Evolutionary conservation across 441 rosid genomes (phyloP).

Genomic region (Pelargonium australe): DNA sequence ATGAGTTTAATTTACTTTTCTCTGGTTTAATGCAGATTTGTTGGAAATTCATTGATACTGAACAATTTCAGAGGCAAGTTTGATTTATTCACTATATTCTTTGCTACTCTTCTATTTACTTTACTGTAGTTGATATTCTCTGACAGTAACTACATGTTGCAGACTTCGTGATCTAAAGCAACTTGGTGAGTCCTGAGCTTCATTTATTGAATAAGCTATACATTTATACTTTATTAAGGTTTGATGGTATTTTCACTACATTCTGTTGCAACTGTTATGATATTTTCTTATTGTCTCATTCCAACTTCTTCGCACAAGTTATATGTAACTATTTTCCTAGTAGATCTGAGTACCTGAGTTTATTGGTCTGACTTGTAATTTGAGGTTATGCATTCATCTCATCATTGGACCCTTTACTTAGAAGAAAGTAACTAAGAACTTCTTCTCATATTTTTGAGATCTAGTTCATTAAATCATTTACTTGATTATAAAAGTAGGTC

Average conservation of each 20-base stretch:
- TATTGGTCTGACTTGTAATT: neutral
- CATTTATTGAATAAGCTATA: neutral
- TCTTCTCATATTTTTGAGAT: no score
- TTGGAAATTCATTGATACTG: conserved; percentile 77
- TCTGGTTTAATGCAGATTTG: conserved; percentile 24
- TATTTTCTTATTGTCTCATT: neutral
- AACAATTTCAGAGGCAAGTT: conserved; percentile 84
- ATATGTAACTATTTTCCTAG: neutral
- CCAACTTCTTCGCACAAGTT: neutral
- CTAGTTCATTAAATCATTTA: no score
- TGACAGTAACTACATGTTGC: conserved; percentile 29
- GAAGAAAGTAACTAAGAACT: no score
- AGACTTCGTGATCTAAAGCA: conserved; percentile 95
- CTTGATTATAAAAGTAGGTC: no score
- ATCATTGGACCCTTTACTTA: no score
- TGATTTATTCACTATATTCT: conserved; percentile 3
- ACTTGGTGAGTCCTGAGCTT: conserved; percentile 50
- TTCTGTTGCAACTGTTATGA: neutral
- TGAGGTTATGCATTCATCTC: no score
- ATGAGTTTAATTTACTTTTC: neutral
- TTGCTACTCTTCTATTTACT: neutral
- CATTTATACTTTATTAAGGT: neutral
- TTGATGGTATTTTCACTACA: neutral
- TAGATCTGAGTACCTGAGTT: neutral
- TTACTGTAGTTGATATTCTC: conserved; percentile 10